Evolutionary conservation across 2,329 filamentous ascomycete species (phyloP).

Genomic region (Beauveria asiatica): DNA sequence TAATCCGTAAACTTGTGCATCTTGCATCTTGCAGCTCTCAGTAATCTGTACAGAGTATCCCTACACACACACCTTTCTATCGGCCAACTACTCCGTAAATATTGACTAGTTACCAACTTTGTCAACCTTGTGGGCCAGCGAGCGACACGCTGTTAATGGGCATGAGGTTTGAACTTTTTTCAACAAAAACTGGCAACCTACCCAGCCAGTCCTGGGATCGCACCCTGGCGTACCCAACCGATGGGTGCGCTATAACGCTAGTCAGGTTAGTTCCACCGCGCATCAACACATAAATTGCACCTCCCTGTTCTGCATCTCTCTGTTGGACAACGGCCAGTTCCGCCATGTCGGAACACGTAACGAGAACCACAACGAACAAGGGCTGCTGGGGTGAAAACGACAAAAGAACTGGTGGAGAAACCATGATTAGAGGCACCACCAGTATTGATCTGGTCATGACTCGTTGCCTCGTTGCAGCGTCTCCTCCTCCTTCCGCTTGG

Average conservation of each 20-base stretch:
- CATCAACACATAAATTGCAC: background rate
- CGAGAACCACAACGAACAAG: background rate
- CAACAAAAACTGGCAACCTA: background rate
- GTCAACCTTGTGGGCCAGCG: background rate
- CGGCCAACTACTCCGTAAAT: too few relatives aligned
- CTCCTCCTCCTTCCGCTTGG: background rate
- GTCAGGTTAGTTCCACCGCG: background rate
- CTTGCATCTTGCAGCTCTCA: background rate
- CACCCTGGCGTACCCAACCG: background rate
- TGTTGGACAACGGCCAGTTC: background rate
- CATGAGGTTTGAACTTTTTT: background rate
- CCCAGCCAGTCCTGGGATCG: background rate
- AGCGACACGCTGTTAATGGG: too few relatives aligned
- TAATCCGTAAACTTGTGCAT: background rate
- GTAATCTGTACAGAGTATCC: too few relatives aligned
- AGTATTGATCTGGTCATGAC: background rate
- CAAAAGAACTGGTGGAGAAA: background rate
- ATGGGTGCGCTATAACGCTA: slow-evolving; percentile 2
- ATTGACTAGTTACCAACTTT: too few relatives aligned
- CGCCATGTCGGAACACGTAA: background rate
- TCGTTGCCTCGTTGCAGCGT: background rate
- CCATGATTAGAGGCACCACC: background rate
- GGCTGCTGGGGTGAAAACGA: background rate
- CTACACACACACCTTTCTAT: background rate
- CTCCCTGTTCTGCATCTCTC: background rate